Base-by-base conservation (phyloP, 176 grass and related monocot species). In the Avena insularis region DNA sequence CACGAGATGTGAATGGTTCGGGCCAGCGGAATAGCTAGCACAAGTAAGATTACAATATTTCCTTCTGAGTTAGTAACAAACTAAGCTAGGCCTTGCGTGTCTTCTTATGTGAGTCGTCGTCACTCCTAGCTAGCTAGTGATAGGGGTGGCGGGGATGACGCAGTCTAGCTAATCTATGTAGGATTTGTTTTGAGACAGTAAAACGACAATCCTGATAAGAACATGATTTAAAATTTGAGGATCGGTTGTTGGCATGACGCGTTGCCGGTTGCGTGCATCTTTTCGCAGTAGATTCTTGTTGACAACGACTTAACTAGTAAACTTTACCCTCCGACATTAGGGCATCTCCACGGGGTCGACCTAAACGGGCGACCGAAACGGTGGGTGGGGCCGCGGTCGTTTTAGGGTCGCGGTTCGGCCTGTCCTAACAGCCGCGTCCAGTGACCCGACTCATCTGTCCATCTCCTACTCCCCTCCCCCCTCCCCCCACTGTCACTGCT, bases 171-270 rank as follows among this genome's bases (percentile, higher is more conserved):
- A 23, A 71, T 20, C 80, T 74, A 87, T 80, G 58, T 59, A 80
- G 3, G 38, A 16, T 82, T 75, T 80, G 17, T 80, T 64, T 64
- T 43, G 75, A 79, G 85, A 87, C 89, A 84, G 81, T 91, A 80
- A 91, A 81, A 87, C 89, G 81, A 87, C 85, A 91, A 76, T 87
- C 58, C 31, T 68, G 76, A 84, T 81, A 87, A 91, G 40, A 59
- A 84, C 68, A n/a, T 43, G 11, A 12, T 48, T 74, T 79, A 75
- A 43, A 3, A 71, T 83, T 87, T 13, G 47, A 14, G 17, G 57
- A 13, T 73, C 33, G 8, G n/a, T 45, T 57, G 58, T n/a, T 72
- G 76, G 29, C 66, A 7, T 89, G 71, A 54, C 31, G 55, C 8
- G 4, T 79, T 73, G 75, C 57, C 61, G 9, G 75, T 73, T 73